Base-by-base conservation (phyloP, 2,329 filamentous ascomycete species). In the Paracorniculantispora psalliotae region DNA sequence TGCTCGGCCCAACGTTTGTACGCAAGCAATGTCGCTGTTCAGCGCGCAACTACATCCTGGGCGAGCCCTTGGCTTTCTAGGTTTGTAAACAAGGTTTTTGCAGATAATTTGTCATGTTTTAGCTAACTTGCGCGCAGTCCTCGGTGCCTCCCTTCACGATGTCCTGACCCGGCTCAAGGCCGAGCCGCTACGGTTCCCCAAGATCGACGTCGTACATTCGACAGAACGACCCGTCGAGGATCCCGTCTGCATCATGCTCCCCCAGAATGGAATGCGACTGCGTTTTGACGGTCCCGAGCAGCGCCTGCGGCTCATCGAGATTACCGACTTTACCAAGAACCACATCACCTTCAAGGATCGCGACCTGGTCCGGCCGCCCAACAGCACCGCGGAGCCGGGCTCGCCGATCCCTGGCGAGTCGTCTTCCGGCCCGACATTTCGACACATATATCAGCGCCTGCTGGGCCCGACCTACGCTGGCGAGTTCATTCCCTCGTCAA, bases 231-330 rank as follows among this genome's bases (percentile, higher is more conserved):
- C 94, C 3, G 81, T 97, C 35, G 80, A 80, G 33, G 84, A 90
- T 28, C 90, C 92, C 0, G 83, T 97, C 19, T 78, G 90, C 46
- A 75, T 97, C 58, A 81, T 81, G 19, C 83, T 99, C 4, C 90
- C 92, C 1, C 82, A 85, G 3, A 99, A 97, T 74, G 94, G 94
- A 28, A 73, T 99, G 30, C 89, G 93, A 13, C 77, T 99, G 56
- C 91, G 91, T 44, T 99, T 99, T 69, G 94, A 99, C 70, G 94
- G 92, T 0, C 87, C 90, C 4, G 92, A 97, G 67, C 94, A 99
- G 73, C 86, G 93, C 37, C 78, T 99, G 44, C 89, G 94, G 2
- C 77, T 99, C 62, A 91, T 99, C 65, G 94, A 99, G 73, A 85
- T 97, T 8, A 75, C 91, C 57, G 92, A 97, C 75, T 97, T 99